A percentile compares a stretch with the other conserved stretches of the same genome.
These are phyloP conservation scores for Irineochytrium annulatum DNA, from an alignment of 192 early-diverging fungal species.

Conservation along the genomic window DNA sequence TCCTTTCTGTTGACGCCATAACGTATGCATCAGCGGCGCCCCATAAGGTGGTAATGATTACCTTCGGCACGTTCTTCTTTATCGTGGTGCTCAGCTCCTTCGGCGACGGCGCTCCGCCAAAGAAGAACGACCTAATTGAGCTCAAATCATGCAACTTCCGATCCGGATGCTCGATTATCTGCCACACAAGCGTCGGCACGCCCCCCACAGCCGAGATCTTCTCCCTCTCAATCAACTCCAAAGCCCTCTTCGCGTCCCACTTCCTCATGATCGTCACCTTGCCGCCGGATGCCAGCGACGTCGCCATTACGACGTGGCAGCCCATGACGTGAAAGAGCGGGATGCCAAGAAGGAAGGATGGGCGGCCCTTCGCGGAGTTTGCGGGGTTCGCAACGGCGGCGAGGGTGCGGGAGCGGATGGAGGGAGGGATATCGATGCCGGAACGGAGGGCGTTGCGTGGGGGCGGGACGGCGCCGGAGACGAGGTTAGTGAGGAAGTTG, in stretches of 20 bases:
- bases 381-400: background rate
- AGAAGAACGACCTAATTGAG: background rate
- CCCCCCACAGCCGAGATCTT: constrained; percentile 11
- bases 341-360: constrained; percentile 3
- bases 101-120: constrained; percentile 8
- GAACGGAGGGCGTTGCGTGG: constrained; percentile 5
- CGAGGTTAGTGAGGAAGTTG: constrained; percentile 4
- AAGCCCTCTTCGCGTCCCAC: constrained; percentile 15
- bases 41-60: too few species aligned
- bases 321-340: constrained; percentile 27
- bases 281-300: background rate
- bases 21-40: too few species aligned
- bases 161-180: constrained; percentile 24
- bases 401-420: too few species aligned
- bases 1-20: too few species aligned
- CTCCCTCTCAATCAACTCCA: constrained; percentile 20
- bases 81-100: background rate
- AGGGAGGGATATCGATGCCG: constrained; percentile 7
- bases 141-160: constrained; percentile 1
- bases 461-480: background rate
- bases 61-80: background rate
- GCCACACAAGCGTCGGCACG: constrained; percentile 20
- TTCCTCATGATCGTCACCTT: constrained; percentile 20
- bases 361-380: constrained; percentile 5
- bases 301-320: constrained; percentile 1